These are phyloP conservation scores for Colletotrichum noveboracense DNA, from an alignment of 2,329 filamentous ascomycete genomes.

Conservation along the genomic window DNA sequence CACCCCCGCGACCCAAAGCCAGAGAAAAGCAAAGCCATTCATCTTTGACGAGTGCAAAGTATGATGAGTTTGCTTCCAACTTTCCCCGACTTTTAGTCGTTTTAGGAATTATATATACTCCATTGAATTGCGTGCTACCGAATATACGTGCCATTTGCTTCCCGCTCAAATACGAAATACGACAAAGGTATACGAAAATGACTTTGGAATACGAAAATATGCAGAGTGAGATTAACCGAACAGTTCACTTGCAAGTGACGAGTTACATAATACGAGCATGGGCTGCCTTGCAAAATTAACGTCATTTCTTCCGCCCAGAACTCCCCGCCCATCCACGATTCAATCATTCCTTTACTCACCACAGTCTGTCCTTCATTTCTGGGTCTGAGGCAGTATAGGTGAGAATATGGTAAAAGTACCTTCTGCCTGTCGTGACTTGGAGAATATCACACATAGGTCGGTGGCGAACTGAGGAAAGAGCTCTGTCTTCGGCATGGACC, in stretches of 20 bases:
- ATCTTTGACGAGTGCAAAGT: neutral
- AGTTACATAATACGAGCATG: neutral
- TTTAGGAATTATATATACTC: neutral
- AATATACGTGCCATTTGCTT: neutral
- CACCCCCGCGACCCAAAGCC: neutral
- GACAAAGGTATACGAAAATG: neutral
- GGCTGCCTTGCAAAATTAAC: neutral
- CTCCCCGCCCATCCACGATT: neutral
- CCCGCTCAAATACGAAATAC: neutral
- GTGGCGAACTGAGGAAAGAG: neutral
- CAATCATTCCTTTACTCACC: neutral
- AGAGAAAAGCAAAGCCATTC: neutral
- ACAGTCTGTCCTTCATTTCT: neutral
- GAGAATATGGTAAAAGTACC: neutral
- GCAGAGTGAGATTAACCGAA: neutral
- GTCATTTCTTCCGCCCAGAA: neutral
- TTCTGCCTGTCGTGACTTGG: neutral
- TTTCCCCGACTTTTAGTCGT: neutral
- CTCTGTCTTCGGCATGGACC: neutral
- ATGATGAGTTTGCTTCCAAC: neutral
- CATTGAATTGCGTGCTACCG: neutral
- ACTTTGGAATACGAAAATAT: neutral
- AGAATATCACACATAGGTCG: neutral
- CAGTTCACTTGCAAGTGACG: rapidly evolving
- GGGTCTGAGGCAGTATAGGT: rapidly evolving